A percentile compares a stretch with the other conserved stretches of the same genome.
Evolutionary conservation across 2,329 filamentous ascomycete genomes (phyloP).

Genomic region (Fusarium hostae): DNA sequence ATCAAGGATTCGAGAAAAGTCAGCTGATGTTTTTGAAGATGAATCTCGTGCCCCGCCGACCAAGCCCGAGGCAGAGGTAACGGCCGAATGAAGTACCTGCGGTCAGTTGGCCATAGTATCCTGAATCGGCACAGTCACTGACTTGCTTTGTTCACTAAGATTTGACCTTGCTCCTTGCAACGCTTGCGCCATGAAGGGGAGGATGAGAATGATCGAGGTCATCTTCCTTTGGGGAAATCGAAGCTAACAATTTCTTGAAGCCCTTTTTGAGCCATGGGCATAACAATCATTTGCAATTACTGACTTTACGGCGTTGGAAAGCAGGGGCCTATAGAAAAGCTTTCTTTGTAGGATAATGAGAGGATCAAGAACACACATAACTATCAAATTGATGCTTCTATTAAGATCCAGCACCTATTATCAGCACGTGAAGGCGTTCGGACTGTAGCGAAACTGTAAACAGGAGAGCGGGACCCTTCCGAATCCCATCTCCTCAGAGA

Average conservation of each 20-base stretch:
- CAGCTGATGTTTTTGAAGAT: constrained; percentile 65
- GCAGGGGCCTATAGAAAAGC: constrained; percentile 1
- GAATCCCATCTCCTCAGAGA: not conserved
- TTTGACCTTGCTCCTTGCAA: constrained; percentile 5
- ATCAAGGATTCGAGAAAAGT: constrained; percentile 61
- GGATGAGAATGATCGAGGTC: constrained; percentile 27
- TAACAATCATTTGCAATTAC: constrained; percentile 6
- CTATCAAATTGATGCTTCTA: not conserved
- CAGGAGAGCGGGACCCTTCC: not conserved
- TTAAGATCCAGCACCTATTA: not conserved
- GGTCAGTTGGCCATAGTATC: constrained; percentile 36
- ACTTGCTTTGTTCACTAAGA: constrained; percentile 3
- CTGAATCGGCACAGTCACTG: constrained; percentile 4
- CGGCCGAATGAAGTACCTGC: constrained; percentile 31
- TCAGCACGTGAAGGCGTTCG: not conserved
- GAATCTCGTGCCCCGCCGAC: constrained; percentile 36
- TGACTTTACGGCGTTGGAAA: constrained; percentile 15
- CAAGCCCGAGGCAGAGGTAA: constrained; percentile 31
- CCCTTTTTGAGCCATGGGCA: constrained; percentile 1
- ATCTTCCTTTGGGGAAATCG: constrained; percentile 14
- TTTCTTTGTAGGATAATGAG: not conserved
- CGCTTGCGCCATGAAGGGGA: constrained; percentile 1
- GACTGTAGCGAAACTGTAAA: not conserved
- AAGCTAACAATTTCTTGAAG: constrained; percentile 33
- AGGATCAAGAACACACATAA: not conserved